These are phyloP conservation scores for Coniophora puteana DNA, from an alignment of 1,284 basidiomycete genomes.

Conservation along the genomic window DNA sequence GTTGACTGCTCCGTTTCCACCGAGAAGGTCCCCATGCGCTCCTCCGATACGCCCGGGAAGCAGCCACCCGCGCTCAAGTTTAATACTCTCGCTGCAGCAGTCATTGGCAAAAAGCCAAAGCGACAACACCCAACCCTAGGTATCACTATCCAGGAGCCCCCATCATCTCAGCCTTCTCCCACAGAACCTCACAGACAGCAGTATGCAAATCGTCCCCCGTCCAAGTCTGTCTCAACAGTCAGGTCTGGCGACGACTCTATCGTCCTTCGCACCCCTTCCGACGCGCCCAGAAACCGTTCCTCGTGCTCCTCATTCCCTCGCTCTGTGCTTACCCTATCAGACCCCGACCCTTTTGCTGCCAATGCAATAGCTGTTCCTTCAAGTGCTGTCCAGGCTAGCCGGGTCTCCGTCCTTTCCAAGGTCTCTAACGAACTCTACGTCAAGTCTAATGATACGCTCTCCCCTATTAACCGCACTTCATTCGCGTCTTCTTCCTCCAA, in stretches of 20 bases:
- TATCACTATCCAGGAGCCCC: constrained; percentile 49
- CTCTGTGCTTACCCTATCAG: constrained; percentile 58
- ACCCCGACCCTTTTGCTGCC: constrained; percentile 59
- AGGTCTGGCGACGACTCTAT: constrained; percentile 45
- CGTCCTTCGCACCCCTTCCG: constrained; percentile 50
- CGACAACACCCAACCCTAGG: constrained; percentile 44
- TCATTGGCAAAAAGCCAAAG: constrained; percentile 59
- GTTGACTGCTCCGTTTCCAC: constrained; percentile 2
- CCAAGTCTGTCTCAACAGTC: constrained; percentile 51
- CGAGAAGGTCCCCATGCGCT: constrained; percentile 8
- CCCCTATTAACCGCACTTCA: constrained; percentile 41
- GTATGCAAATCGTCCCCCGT: constrained; percentile 36
- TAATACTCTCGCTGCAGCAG: constrained; percentile 50
- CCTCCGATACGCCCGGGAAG: constrained; percentile 20
- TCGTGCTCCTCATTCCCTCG: constrained; percentile 37
- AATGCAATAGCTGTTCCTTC: constrained; percentile 40
- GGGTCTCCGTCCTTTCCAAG: constrained; percentile 50
- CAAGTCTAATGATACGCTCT: constrained; percentile 31
- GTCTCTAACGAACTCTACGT: constrained; percentile 43
- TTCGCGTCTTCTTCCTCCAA: constrained; percentile 56
- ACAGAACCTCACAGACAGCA: constrained; percentile 20
- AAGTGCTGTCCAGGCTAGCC: constrained; percentile 37
- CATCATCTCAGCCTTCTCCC: constrained; percentile 23
- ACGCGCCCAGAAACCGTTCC: constrained; percentile 33
- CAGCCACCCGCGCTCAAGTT: constrained; percentile 38